These are phyloP conservation scores for Citrus trifoliata DNA, from an alignment of 345 rosid genomes.

Conservation along the genomic window DNA sequence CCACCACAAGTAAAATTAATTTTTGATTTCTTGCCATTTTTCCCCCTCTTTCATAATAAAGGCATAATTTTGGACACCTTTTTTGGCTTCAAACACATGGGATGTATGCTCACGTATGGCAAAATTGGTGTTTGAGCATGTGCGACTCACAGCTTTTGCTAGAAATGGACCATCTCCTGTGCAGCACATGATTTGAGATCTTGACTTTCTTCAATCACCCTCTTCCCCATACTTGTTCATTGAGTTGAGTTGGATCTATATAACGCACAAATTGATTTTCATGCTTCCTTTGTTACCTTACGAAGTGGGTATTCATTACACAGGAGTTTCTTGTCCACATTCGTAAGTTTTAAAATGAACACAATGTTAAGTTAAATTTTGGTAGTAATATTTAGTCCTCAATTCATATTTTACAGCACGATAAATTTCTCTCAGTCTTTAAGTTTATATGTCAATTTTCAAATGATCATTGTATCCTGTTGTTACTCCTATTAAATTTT, in stretches of 20 bases:
- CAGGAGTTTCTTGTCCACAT: too few species aligned
- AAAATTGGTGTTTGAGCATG: neutral
- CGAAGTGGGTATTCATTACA: too few species aligned
- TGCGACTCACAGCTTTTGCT: conserved; percentile 10
- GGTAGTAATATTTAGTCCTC: too few species aligned
- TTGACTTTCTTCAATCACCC: conserved; percentile 3
- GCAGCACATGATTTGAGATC: neutral
- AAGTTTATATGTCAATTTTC: too few species aligned
- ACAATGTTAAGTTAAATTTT: too few species aligned
- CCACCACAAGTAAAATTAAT: neutral
- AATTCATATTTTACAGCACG: too few species aligned
- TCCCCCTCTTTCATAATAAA: neutral
- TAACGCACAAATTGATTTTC: neutral
- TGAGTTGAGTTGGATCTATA: neutral
- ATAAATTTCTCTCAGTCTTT: too few species aligned
- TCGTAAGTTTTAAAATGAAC: too few species aligned
- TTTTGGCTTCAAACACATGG: conserved; percentile 17
- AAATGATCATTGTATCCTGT: too few species aligned
- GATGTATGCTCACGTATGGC: neutral
- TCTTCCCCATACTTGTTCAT: conserved; percentile 11
- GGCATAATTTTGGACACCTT: neutral
- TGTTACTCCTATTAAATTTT: too few species aligned
- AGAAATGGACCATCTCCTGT: conserved; percentile 3
- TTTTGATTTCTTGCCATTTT: neutral
- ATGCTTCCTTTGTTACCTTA: too few species aligned